Evolutionary conservation across 208 protist genomes (phyloP), one percentile per base, ranked within the genome.

Genomic region (Angomonas deanei): DNA sequence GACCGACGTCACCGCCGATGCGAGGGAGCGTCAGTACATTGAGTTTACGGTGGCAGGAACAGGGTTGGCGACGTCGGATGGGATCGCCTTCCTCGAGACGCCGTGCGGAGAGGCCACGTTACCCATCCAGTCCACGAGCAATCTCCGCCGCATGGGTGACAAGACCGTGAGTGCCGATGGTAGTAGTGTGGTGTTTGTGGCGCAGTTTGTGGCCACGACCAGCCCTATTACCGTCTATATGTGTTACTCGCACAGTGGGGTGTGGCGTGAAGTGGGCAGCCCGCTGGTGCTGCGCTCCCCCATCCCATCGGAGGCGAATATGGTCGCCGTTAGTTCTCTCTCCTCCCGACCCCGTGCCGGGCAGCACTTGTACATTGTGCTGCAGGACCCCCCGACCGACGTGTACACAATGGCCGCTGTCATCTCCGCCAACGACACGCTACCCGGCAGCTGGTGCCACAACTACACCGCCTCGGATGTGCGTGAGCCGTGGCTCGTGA

Each of bases 401-500:
- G 31, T 62, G n/a, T 63, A 54, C 1, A 49, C 28, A 19, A 39
- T 55, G 30, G 81, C 73, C 1, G 80, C 84, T 0, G 75, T 91
- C 32, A 81, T 89, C 27, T 73, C 65, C 31, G 72, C 57, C 17
- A 50, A 62, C 27, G 64, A 70, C 15, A 64, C 59, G 23, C n/a
- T 47, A 27, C n/a, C 46, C 33, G 75, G 76, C 19, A 86, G 83
- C n/a, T 96, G 91, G 88, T 96, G 91, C 61, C 82, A 91, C 63
- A 94, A 94, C 76, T 94, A 86, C 76, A 94, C 83, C 2, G 19
- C 10, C 1, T 39, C 26, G 3, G 54, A 87, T 48, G 69, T 93
- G 0, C 78, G 69, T 15, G 84, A 93, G 63, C 76, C 82, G 32
- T 53, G 70, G 34, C 72, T 96, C 17, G 17, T 28, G 8, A 68